Percentiles rank a stretch among this genome's conserved stretches.
Evolutionary conservation across 768 basidiomycete species (phyloP).

Genomic region (Lentinula boryana): DNA sequence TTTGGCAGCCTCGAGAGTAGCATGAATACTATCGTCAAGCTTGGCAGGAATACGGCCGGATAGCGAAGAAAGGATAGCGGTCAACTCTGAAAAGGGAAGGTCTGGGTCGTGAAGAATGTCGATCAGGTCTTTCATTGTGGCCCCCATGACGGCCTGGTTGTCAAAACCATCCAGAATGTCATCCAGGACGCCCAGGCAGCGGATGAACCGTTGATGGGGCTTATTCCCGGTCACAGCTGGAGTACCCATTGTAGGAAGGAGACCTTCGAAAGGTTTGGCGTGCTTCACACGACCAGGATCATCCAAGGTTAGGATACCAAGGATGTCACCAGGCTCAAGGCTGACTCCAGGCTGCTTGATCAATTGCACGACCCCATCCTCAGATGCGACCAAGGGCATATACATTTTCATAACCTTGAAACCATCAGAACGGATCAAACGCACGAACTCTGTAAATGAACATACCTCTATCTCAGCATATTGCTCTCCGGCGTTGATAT

Average conservation of each 20-base stretch:
- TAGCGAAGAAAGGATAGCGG: slow-evolving; percentile 77
- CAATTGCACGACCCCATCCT: slow-evolving; percentile 91
- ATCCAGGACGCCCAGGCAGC: slow-evolving; percentile 69
- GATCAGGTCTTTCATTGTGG: slow-evolving; percentile 83
- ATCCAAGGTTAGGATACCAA: slow-evolving; percentile 94
- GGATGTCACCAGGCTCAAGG: slow-evolving; percentile 93
- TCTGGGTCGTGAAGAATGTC: slow-evolving; percentile 77
- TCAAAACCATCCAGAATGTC: slow-evolving; percentile 97
- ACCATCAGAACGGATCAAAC: not conserved
- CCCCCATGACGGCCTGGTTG: slow-evolving; percentile 86
- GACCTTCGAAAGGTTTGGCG: slow-evolving; percentile 96
- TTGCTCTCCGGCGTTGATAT: slow-evolving; percentile 92
- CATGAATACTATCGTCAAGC: slow-evolving; percentile 81
- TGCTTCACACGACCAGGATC: slow-evolving; percentile 96
- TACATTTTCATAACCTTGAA: slow-evolving; percentile 97
- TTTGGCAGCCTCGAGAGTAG: slow-evolving; percentile 71
- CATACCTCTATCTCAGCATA: slow-evolving; percentile 97
- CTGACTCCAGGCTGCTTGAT: slow-evolving; percentile 98
- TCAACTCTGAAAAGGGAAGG: slow-evolving; percentile 83
- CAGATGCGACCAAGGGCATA: slow-evolving; percentile 92
- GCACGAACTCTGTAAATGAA: not conserved
- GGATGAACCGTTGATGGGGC: slow-evolving; percentile 78
- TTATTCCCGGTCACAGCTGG: slow-evolving; percentile 86
- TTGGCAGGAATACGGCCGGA: slow-evolving; percentile 91
- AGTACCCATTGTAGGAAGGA: slow-evolving; percentile 81